These are phyloP conservation scores for Solanum microdontum DNA, from an alignment of 257 asterid genomes.

Conservation along the genomic window DNA sequence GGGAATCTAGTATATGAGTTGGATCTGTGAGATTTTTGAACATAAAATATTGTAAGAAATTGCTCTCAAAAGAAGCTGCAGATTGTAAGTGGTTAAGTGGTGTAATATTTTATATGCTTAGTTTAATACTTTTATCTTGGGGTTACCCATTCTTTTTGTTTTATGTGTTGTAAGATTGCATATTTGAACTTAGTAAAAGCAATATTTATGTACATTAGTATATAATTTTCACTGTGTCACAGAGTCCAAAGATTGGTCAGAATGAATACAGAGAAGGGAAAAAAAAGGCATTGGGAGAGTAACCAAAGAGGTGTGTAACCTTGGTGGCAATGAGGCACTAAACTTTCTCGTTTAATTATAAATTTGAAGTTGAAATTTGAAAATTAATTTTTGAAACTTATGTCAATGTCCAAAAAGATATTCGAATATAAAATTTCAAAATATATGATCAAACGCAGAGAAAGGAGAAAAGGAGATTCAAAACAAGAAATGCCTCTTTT, in stretches of 20 bases:
- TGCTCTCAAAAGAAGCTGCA: slow-evolving; percentile 56
- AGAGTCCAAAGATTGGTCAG: slow-evolving; percentile 36
- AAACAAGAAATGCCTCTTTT: not conserved
- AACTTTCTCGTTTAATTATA: not conserved
- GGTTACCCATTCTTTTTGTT: slow-evolving; percentile 42
- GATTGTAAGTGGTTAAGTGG: slow-evolving; percentile 39
- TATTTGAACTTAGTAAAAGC: slow-evolving; percentile 5
- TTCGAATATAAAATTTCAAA: rapidly evolving
- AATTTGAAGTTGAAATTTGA: not conserved
- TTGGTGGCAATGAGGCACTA: slow-evolving; percentile 7
- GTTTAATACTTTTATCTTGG: slow-evolving; percentile 42
- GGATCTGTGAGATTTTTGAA: slow-evolving; percentile 55
- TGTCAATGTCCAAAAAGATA: rapidly evolving
- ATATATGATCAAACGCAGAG: not conserved
- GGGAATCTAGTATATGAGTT: slow-evolving; percentile 52
- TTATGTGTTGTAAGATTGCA: slow-evolving; percentile 39
- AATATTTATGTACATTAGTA: not conserved
- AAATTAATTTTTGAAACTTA: rapidly evolving
- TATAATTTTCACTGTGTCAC: slow-evolving; percentile 8
- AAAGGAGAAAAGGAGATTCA: not conserved
- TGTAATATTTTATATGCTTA: slow-evolving; percentile 29
- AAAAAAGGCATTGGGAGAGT: slow-evolving; percentile 32
- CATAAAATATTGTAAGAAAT: slow-evolving; percentile 29
- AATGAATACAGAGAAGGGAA: not conserved
- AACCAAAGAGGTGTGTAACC: slow-evolving; percentile 7